These are phyloP conservation scores for Pelargonium fulgidum DNA, from an alignment of 441 rosid species.

Conservation along the genomic window DNA sequence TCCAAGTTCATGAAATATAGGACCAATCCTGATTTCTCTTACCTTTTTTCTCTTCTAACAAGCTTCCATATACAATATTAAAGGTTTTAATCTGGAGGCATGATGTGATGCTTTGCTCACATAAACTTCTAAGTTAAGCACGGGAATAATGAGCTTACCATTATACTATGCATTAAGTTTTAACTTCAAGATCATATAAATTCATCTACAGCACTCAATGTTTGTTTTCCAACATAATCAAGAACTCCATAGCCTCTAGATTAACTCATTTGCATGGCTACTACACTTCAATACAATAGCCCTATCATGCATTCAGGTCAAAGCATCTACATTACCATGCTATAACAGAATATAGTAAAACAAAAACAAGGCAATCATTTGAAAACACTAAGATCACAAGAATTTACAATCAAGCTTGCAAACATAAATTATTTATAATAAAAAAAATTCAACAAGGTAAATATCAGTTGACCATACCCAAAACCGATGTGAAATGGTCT, in stretches of 20 bases:
- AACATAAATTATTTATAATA: neutral
- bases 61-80: neutral
- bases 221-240: neutral
- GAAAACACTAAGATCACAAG: neutral
- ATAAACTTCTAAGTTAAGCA: neutral
- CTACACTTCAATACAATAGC: neutral
- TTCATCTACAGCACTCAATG: neutral
- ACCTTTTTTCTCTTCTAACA: neutral
- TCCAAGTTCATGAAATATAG: neutral
- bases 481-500: slow-evolving; percentile 76
- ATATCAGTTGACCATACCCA: slow-evolving; percentile 50
- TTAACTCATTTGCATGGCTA: neutral
- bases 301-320: slow-evolving; percentile 11
- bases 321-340: slow-evolving; percentile 9
- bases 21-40: neutral
- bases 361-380: no score
- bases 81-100: no score
- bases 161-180: neutral
- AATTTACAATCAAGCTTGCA: neutral
- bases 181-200: neutral
- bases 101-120: neutral
- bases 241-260: neutral
- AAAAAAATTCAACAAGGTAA: neutral
- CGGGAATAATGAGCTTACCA: no score
- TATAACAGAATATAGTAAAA: no score